Evolutionary conservation across 495 filamentous ascomycete species (phyloP), one percentile per base, ranked within the genome.

Genomic region (Podospora pseudoanserina): DNA sequence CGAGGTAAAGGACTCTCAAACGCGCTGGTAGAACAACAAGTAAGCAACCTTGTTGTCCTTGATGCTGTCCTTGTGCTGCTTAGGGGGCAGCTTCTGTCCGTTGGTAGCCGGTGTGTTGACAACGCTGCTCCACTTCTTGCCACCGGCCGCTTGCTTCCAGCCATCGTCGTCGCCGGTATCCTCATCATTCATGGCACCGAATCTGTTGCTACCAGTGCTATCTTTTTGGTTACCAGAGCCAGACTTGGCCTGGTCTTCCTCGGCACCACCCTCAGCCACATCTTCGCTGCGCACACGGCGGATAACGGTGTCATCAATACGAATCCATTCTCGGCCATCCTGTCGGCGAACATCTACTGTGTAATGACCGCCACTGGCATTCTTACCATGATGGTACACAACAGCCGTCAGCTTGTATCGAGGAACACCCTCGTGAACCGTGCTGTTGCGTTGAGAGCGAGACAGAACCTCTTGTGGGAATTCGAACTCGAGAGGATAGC

Each of bases 1-100:
- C 6, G 23, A 58, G 23, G 11, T 20, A 23, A 19, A 20, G 6
- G n/a, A 9, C 19, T 23, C 34, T 77, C 72, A 87, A 74, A 97
- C 87, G 69, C 86, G 88, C 81, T 97, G 89, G 77, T 99, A 99
- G 79, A 99, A 96, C 76, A 99, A 79, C 68, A 99, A 86, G 79
- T 99, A 99, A 16, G 95, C 95, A 64, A 97, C 94, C 82, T 96
- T 97, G 82, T 92, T 96, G 75, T 97, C 96, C 79, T 90, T 92
- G 69, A 91, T 83, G 30, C 86, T 89, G 71, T 89, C 90, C 77
- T 89, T 91, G 18, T 87, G 86, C 72, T 84, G 82, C 73, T 90
- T 90, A 13, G 71, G 61, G 62, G 67, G 63, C 11, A 86, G 83
- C 49, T 87, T 86, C 23, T 87, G 85, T 13, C 84, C 85, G 66